Evolutionary conservation across 805 yeast species (phyloP), one percentile per base, ranked within the genome.

Genomic region (Tetrapisispora taiwanensis): DNA sequence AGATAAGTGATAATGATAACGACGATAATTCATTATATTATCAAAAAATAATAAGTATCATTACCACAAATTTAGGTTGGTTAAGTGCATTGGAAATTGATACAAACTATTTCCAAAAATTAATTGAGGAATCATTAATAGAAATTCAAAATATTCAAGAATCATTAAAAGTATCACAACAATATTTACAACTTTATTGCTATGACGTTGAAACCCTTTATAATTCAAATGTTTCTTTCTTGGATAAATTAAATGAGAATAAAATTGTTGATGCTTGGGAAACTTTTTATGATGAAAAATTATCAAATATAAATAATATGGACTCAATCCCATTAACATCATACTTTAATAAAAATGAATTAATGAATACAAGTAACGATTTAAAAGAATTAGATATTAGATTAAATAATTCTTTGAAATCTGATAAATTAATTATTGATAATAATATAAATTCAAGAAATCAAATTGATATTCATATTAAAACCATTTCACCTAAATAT

Each of bases 31-130:
- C 35, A 20, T 26, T 48, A 17, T 40, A 47, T 12, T 39, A 46
- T 32, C 63, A 60, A 37, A 42, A 51, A 8, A 52, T 67, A 20
- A 48, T 63, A 1, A 62, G 69, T 26, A 52, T 66, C 10, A 48
- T 75, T n/a, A 70, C 73, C 7, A 54, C 70, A 0, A 72, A 73
- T 49, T 60, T 70, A n/a, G 74, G 73, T 0, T 77, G 81, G 81
- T 59, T 75, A 15, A 64, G 70, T 20, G 72, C 75, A 1, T 48
- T 75, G 18, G 62, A 67, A 31, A 68, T 70, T 1, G 75, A 73
- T 47, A 71, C 40, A 22, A 59, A 26, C 51, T 65, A 37, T 53
- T 68, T 43, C 55, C 65, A 45, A 65, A 62, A 34, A 49, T 42
- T 55, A 4, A 51, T 58, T 19, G 44, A 46, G 3, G 63, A 57